Conservation (phyloP, 805 yeast species). For the Nematodospora valgi region DNA sequence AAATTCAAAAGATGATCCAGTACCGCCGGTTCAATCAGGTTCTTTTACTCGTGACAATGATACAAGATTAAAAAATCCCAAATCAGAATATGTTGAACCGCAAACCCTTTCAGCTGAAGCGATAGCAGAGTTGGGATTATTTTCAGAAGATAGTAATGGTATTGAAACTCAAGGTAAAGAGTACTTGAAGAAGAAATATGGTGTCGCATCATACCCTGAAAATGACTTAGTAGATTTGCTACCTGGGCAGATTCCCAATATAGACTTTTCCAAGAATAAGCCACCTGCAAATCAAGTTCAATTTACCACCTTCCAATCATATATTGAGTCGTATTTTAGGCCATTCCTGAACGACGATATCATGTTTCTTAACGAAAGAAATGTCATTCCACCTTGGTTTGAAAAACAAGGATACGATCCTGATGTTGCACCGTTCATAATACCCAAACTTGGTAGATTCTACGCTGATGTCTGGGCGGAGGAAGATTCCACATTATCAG, state of each 20-base stretch:
- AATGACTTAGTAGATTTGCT: constrained; percentile 67
- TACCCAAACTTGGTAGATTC: constrained; percentile 81
- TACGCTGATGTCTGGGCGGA: constrained; percentile 85
- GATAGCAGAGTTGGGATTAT: constrained; percentile 57
- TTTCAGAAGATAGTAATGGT: constrained; percentile 56
- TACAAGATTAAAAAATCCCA: constrained; percentile 64
- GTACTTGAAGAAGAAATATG: constrained; percentile 69
- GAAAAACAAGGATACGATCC: constrained; percentile 56
- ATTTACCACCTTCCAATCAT: constrained; percentile 80
- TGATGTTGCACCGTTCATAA: constrained; percentile 62
- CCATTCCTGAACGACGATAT: constrained; percentile 78
- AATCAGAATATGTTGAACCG: constrained; percentile 68
- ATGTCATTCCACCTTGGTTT: constrained; percentile 51
- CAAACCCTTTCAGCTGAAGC: constrained; percentile 69
- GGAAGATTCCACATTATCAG: constrained; percentile 56
- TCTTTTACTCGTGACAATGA: constrained; percentile 51
- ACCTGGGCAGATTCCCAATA: constrained; percentile 87
- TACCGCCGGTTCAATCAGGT: constrained; percentile 47
- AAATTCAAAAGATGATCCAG: constrained; percentile 28
- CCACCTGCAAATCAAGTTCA: constrained; percentile 80
- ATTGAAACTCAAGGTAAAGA: constrained; percentile 69
- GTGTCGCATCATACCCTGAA: constrained; percentile 87
- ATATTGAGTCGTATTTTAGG: constrained; percentile 81
- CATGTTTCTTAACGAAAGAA: constrained; percentile 61
- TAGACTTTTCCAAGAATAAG: constrained; percentile 79